Conservation (phyloP, 768 basidiomycete genomes). For the Exidia glandulosa region DNA sequence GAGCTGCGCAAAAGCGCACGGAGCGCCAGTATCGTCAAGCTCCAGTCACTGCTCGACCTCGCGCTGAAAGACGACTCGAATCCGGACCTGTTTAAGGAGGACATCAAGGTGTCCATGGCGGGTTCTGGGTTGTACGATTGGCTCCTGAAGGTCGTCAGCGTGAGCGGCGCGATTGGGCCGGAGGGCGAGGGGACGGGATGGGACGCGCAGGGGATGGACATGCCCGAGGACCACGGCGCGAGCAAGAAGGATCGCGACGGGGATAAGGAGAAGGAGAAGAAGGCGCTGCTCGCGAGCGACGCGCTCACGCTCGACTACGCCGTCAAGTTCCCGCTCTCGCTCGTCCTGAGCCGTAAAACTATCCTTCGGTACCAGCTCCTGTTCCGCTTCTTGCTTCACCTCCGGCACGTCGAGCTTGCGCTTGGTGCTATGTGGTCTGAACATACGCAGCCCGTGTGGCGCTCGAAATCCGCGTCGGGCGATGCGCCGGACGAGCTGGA, state of each 20-base stretch:
- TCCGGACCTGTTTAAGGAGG: slow-evolving; percentile 71
- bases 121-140: slow-evolving; percentile 86
- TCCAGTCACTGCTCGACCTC: slow-evolving; percentile 90
- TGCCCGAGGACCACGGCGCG: slow-evolving; percentile 29
- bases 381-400: slow-evolving; percentile 91
- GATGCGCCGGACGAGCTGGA: slow-evolving; percentile 32
- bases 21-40: slow-evolving; percentile 71
- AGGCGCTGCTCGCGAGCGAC: slow-evolving; percentile 77
- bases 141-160: slow-evolving; percentile 80
- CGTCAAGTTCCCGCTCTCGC: slow-evolving; percentile 92
- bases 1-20: slow-evolving; percentile 83
- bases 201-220: slow-evolving; percentile 28
- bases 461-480: too few species aligned
- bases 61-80: slow-evolving; percentile 56
- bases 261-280: slow-evolving; percentile 59
- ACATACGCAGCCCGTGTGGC: slow-evolving; percentile 80
- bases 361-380: slow-evolving; percentile 92
- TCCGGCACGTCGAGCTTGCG: slow-evolving; percentile 87
- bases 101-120: slow-evolving; percentile 78
- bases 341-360: slow-evolving; percentile 94
- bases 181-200: slow-evolving; percentile 42
- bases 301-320: slow-evolving; percentile 86
- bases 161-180: slow-evolving; percentile 63
- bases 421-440: slow-evolving; percentile 92
- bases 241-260: slow-evolving; percentile 52